Percentiles rank a stretch among this genome's conserved stretches.
These are phyloP conservation scores for Hyphopichia buzzinii DNA, from an alignment of 1,139 yeast species.

Conservation along the genomic window DNA sequence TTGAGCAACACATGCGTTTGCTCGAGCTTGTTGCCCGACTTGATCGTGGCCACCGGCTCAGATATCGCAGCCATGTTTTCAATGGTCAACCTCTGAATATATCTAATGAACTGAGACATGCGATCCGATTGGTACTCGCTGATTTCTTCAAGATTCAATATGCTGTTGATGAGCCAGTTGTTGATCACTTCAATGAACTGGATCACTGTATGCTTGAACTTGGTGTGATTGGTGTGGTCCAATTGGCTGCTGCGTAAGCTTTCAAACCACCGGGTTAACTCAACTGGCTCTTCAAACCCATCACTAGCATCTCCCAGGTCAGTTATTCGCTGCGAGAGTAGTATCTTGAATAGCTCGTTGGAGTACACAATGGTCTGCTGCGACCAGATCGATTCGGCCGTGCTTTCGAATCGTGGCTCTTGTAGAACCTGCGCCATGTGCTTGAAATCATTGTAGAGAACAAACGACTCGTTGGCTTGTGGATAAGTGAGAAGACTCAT, in stretches of 20 bases:
- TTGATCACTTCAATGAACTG: slow-evolving; percentile 31
- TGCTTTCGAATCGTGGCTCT: neutral
- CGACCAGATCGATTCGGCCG: slow-evolving; percentile 5
- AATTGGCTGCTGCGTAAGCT: slow-evolving; percentile 22
- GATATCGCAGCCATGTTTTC: slow-evolving; percentile 6
- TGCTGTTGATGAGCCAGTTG: slow-evolving; percentile 26
- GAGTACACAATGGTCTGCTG: slow-evolving; percentile 6
- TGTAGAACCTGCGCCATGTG: slow-evolving; percentile 17
- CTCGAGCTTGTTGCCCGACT: slow-evolving; percentile 39
- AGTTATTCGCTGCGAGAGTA: slow-evolving; percentile 9
- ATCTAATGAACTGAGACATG: slow-evolving; percentile 25
- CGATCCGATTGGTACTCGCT: slow-evolving; percentile 36
- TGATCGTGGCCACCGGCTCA: slow-evolving; percentile 18
- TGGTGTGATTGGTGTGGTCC: slow-evolving; percentile 23
- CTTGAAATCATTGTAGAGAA: slow-evolving; percentile 36
- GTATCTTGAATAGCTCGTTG: slow-evolving; percentile 10
- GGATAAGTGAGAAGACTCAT: slow-evolving; percentile 36
- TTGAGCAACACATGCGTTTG: slow-evolving; percentile 48
- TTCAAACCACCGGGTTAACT: slow-evolving; percentile 25
- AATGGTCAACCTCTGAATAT: slow-evolving; percentile 2
- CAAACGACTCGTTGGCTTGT: slow-evolving; percentile 26
- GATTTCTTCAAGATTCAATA: slow-evolving; percentile 31
- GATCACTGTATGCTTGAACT: slow-evolving; percentile 26
- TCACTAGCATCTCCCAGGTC: slow-evolving; percentile 14
- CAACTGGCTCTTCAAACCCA: slow-evolving; percentile 22